A percentile compares a stretch with the other conserved stretches of the same genome.
Evolutionary conservation across 2,329 filamentous ascomycete species (phyloP).

Genomic region (Ophiostoma ulmi): DNA sequence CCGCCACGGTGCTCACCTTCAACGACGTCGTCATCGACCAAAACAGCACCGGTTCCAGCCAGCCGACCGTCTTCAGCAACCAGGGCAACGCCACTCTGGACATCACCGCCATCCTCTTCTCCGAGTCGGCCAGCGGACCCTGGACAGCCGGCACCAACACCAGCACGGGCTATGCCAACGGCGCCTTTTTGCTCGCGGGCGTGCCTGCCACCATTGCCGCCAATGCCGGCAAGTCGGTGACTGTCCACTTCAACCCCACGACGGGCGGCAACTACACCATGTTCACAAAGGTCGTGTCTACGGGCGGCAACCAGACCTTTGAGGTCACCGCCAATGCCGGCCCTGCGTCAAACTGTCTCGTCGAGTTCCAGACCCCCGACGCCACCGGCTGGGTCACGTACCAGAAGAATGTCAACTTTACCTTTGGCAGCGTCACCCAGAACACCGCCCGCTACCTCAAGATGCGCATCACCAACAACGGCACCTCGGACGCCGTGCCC

Average conservation of each 20-base stretch:
- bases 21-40: conserved; percentile 44
- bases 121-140: conserved; percentile 41
- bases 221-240: conserved; percentile 38
- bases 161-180: conserved; percentile 36
- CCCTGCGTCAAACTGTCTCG: conserved; percentile 43
- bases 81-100: conserved; percentile 44
- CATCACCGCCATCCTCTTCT: conserved; percentile 43
- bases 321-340: conserved; percentile 48
- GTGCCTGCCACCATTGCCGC: conserved; percentile 44
- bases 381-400: conserved; percentile 48
- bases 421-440: conserved; percentile 52
- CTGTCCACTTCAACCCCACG: conserved; percentile 45
- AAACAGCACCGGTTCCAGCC: conserved; percentile 36
- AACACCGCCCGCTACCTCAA: conserved; percentile 45
- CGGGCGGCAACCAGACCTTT: conserved; percentile 46
- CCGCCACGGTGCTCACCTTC: conserved; percentile 47
- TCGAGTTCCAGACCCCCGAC: conserved; percentile 53
- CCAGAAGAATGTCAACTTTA: conserved; percentile 41
- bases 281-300: conserved; percentile 45
- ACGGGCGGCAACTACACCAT: conserved; percentile 45
- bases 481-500: conserved; percentile 44
- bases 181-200: conserved; percentile 45
- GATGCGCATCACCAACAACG: conserved; percentile 52
- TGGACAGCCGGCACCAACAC: conserved; percentile 36
- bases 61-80: conserved; percentile 47